Evolutionary conservation across 352 stramenopile species (phyloP), one percentile per base, ranked within the genome.

Genomic region (Blastocystis sp.): DNA sequence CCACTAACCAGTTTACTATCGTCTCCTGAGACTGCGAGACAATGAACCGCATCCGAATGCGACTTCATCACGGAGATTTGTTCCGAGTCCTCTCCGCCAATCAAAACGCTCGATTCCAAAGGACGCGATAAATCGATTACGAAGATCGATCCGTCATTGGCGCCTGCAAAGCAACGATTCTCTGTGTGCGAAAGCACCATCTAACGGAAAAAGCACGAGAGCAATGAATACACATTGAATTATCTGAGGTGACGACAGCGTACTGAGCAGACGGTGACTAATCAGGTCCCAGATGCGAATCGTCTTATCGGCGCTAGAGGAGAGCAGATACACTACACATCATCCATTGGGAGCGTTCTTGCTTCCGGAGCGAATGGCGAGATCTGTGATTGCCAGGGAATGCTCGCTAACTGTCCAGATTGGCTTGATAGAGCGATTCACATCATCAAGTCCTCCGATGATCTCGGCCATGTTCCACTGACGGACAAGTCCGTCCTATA

Each of bases 401-500:
- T 78, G 67, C 18, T 78, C 67, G 38, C 67, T 78, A 3, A 61
- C 67, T 42, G 67, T 78, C 67, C 67, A 78, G 21, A 78, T 21
- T 27, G 67, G 67, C 7, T 61, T 57, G 16, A 78, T 59, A 2
- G 46, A 21, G 18, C 42, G 21, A 40, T 78, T 78, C 27, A 78
- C 67, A 42, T 78, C 67, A 38, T 78, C 67, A 0, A 78, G 67
- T 24, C 67, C 67, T n/a, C 67, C 67, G 11, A 78, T 57, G 8
- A 78, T 24, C 34, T 78, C 67, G 32, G 67, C 67, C 29, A 78
- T 32, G 42, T 61, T 78, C 67, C 67, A 78, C n/a, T 78, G 67
- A 24, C 67, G 67, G 38, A 78, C 57, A 11, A 78, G 48, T 24
- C 67, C 67, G 21, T 78, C 67, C 67, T 78, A 78, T 4, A 18